Evolutionary conservation across 129 eudicot species (phyloP), one percentile per base, ranked within the genome.

Genomic region (Daucus carota): DNA sequence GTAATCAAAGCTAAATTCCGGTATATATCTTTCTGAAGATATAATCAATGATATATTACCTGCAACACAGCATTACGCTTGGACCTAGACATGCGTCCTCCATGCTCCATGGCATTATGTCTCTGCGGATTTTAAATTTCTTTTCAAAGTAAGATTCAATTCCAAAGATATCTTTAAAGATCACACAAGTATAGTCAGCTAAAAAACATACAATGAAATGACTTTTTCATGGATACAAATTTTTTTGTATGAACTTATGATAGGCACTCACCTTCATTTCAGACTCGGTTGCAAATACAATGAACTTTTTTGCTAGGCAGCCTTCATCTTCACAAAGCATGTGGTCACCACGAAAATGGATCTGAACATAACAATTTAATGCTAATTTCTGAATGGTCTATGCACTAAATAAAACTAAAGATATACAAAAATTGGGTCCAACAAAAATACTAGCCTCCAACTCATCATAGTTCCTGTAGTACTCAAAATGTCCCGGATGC

Each of bases 261-360:
- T 28, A 42, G 17, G 44, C 17, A 70, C 0, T 48, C n/a, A 83
- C 86, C 83, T 83, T 83, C 83, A 83, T 44, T 44, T 79, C 86
- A 54, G 74, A 54, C 52, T 83, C 83, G 60, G 40, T 44, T 63
- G 65, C 5, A 48, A 83, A 83, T 36, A 83, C 83, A 67, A 83
- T 50, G 65, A 83, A 83, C 83, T 83, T 83, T 36, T 83, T 83
- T 11, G 76, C 86, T 11, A 83, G 86, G 76, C 86, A 83, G 14
- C 59, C 68, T 26, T 75, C 86, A 75, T 83, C 83, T 77, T 79
- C 86, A 70, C 86, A 83, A 70, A 83, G 71, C 57, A 75, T 75
- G 52, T 83, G 86, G 34, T 54, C 81, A 11, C 32, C 44, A 28
- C 83, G 80, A n/a, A 83, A 83, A 67, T 83, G 86, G 32, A 46